These are phyloP conservation scores for Beauveria medogensis DNA, from an alignment of 2,329 filamentous ascomycete species.

Conservation along the genomic window DNA sequence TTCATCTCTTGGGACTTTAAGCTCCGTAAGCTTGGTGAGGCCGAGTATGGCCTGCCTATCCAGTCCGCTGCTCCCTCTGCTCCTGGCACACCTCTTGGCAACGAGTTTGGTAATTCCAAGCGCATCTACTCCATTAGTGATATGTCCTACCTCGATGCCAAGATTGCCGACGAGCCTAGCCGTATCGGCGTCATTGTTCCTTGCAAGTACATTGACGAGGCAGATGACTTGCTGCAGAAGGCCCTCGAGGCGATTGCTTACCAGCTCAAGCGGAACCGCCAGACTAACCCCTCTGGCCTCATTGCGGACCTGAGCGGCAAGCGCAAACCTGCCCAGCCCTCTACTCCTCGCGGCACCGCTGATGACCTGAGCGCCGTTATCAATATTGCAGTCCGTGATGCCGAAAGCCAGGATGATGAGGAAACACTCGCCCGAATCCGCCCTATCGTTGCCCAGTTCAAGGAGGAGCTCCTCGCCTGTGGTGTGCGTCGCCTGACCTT, in stretches of 20 bases:
- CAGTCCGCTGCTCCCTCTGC: constrained; percentile 76
- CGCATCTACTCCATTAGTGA: constrained; percentile 93
- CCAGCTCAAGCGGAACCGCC: constrained; percentile 48
- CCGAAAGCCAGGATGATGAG: constrained; percentile 73
- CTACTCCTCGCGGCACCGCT: constrained; percentile 29
- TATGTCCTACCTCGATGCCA: constrained; percentile 77
- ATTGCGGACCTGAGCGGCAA: constrained; percentile 68
- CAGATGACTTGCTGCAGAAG: constrained; percentile 75
- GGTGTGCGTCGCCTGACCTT: constrained; percentile 87
- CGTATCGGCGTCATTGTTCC: constrained; percentile 93
- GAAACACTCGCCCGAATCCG: constrained; percentile 71
- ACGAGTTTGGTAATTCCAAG: constrained; percentile 44
- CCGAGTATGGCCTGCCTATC: constrained; percentile 77
- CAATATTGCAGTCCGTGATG: constrained; percentile 85
- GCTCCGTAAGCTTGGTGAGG: constrained; percentile 84
- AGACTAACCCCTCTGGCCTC: constrained; percentile 44
- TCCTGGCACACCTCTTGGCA: constrained; percentile 62
- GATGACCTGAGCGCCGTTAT: constrained; percentile 86
- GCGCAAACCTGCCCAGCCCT: constrained; percentile 41
- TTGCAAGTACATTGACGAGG: constrained; percentile 88
- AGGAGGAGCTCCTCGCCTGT: constrained; percentile 72
- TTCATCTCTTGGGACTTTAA: constrained; percentile 95
- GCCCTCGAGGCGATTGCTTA: constrained; percentile 76
- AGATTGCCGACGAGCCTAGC: constrained; percentile 65
- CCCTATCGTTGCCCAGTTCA: constrained; percentile 69